Percentiles rank a stretch among this genome's conserved stretches.
Conservation (phyloP, 345 rosid genomes). For the Linum tenue region DNA sequence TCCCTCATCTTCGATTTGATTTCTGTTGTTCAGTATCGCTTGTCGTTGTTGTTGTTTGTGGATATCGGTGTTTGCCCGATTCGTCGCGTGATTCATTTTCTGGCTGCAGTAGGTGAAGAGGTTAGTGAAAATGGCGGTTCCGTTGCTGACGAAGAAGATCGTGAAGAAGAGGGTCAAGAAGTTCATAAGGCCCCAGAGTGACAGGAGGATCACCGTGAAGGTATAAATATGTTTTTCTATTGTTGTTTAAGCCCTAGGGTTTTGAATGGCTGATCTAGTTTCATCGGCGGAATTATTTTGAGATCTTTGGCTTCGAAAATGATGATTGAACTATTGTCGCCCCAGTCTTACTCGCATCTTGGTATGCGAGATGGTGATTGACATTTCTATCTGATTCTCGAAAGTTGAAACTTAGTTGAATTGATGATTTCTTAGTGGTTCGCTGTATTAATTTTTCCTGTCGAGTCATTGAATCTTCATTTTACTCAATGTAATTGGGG, state of each 20-base stretch:
- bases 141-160: not conserved
- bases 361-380: constrained; percentile 68
- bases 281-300: not conserved
- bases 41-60: too few species aligned
- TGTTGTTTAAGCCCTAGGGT: not conserved
- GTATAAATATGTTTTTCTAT: not conserved
- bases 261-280: not conserved
- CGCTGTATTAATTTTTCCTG: too few species aligned
- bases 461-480: not conserved
- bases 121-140: not conserved
- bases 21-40: too few species aligned
- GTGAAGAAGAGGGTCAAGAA: not conserved
- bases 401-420: not conserved
- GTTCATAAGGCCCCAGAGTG: not conserved
- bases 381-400: constrained; percentile 47
- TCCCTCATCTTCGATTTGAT: too few species aligned
- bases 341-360: constrained; percentile 77
- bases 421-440: not conserved
- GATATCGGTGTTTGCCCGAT: too few species aligned
- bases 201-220: not conserved
- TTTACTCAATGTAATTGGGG: not conserved
- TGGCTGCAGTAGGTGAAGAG: not conserved
- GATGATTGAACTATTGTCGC: constrained; percentile 72
- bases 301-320: constrained; percentile 16
- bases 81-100: too few species aligned